A percentile compares a stretch with the other conserved stretches of the same genome.
Evolutionary conservation across 2,329 filamentous ascomycete genomes (phyloP).

Genomic region (Colletotrichum sp.): DNA sequence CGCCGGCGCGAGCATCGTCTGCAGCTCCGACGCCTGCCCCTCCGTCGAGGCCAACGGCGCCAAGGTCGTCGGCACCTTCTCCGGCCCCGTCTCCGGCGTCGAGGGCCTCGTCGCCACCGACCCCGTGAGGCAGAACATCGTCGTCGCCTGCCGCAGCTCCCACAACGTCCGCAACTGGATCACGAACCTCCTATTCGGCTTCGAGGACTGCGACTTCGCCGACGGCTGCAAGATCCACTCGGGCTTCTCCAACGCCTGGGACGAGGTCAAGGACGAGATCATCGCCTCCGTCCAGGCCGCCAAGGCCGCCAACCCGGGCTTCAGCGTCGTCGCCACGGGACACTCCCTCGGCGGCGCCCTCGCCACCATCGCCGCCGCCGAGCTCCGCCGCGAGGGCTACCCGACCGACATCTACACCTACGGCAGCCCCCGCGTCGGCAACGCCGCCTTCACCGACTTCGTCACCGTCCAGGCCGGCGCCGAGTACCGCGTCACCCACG

Average conservation of each 20-base stretch:
- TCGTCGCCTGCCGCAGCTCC: conserved; percentile 66
- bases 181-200: conserved; percentile 49
- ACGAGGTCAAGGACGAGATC: conserved; percentile 51
- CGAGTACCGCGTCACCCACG: conserved; percentile 71
- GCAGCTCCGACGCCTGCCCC: conserved; percentile 48
- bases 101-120: conserved; percentile 59
- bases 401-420: conserved; percentile 67
- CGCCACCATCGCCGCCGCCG: conserved; percentile 62
- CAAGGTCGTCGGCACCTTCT: conserved; percentile 47
- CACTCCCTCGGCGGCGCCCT: conserved; percentile 74
- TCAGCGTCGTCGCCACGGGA: conserved; percentile 63
- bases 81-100: conserved; percentile 46
- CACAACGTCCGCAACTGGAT: conserved; percentile 66
- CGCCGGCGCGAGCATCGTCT: conserved; percentile 45
- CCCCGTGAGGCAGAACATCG: conserved; percentile 53
- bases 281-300: conserved; percentile 49
- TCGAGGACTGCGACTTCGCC: conserved; percentile 39
- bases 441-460: conserved; percentile 57
- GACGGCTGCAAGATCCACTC: conserved; percentile 55
- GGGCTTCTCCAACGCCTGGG: conserved; percentile 67
- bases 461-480: conserved; percentile 56
- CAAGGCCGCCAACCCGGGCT: conserved; percentile 51
- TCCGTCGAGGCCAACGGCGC: conserved; percentile 46
- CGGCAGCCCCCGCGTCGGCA: conserved; percentile 71
- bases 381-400: conserved; percentile 55